Conservation (phyloP, 108 stramenopile species). For the Skeletonema marinoi region DNA sequence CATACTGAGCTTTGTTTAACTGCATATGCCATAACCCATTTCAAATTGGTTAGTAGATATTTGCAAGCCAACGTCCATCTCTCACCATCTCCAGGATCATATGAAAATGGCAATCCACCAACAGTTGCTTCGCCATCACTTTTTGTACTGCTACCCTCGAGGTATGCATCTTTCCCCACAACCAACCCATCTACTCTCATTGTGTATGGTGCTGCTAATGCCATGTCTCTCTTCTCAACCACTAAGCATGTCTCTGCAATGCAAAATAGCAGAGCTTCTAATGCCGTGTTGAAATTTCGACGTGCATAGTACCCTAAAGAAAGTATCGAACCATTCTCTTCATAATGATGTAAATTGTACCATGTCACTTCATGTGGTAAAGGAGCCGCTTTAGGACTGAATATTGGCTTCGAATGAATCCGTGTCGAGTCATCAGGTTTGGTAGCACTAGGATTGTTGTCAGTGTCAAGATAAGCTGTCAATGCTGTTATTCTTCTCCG, state of each 20-base stretch:
- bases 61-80: conserved; percentile 81
- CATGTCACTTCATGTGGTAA: conserved; percentile 38
- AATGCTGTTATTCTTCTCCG: conserved; percentile 39
- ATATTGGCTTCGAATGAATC: neutral
- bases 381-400: conserved; percentile 8
- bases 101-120: conserved; percentile 60
- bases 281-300: conserved; percentile 79
- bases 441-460: neutral
- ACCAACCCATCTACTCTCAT: conserved; percentile 49
- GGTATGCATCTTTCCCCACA: conserved; percentile 26
- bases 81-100: conserved; percentile 56
- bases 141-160: conserved; percentile 8
- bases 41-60: conserved; percentile 81
- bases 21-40: conserved; percentile 64
- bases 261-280: conserved; percentile 68
- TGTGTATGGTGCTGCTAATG: conserved; percentile 69
- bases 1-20: conserved; percentile 37
- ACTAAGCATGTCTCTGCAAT: conserved; percentile 57
- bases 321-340: conserved; percentile 47
- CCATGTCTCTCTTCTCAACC: conserved; percentile 62
- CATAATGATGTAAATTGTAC: conserved; percentile 51
- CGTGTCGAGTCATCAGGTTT: conserved; percentile 12
- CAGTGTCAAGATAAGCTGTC: conserved; percentile 14
- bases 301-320: conserved; percentile 57
- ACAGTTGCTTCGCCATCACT: conserved; percentile 41